These are phyloP conservation scores for Sphaerulina musiva DNA, from an alignment of 2,329 filamentous ascomycete species.

Conservation along the genomic window DNA sequence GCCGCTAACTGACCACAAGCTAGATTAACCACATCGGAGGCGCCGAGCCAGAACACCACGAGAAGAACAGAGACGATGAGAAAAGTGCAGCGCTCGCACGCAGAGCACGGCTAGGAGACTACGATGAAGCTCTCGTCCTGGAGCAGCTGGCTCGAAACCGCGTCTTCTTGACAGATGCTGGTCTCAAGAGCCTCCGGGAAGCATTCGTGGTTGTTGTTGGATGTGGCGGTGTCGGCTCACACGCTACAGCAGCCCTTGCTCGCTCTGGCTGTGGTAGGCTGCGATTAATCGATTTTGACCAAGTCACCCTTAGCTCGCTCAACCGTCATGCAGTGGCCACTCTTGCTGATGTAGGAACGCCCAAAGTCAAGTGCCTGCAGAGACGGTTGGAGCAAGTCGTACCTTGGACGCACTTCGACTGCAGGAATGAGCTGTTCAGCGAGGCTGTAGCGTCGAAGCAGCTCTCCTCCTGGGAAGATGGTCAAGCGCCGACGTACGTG, in stretches of 20 bases:
- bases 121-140: conserved; percentile 67
- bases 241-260: conserved; percentile 77
- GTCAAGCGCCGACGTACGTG: conserved; percentile 71
- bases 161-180: conserved; percentile 79
- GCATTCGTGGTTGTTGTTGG: conserved; percentile 87
- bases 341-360: conserved; percentile 82
- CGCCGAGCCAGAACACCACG: conserved; percentile 39
- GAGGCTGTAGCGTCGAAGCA: conserved; percentile 58
- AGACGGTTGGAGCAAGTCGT: conserved; percentile 75
- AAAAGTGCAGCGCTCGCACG: conserved; percentile 53
- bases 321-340: conserved; percentile 96
- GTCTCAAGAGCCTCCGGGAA: conserved; percentile 68
- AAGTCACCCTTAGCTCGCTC: conserved; percentile 87
- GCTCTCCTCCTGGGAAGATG: conserved; percentile 58
- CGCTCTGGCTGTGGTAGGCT: conserved; percentile 84
- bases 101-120: conserved; percentile 56
- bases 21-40: conserved; percentile 59
- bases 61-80: conserved; percentile 49
- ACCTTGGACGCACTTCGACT: conserved; percentile 87
- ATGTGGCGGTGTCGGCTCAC: conserved; percentile 89
- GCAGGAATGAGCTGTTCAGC: conserved; percentile 76
- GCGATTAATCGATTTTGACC: conserved; percentile 91
- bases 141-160: conserved; percentile 92
- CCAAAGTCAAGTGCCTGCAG: conserved; percentile 82
- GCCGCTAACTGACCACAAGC: conserved; percentile 36